Evolutionary conservation across 148 eudicot species (phyloP), one percentile per base, ranked within the genome.

Genomic region (Agrostemma githago): DNA sequence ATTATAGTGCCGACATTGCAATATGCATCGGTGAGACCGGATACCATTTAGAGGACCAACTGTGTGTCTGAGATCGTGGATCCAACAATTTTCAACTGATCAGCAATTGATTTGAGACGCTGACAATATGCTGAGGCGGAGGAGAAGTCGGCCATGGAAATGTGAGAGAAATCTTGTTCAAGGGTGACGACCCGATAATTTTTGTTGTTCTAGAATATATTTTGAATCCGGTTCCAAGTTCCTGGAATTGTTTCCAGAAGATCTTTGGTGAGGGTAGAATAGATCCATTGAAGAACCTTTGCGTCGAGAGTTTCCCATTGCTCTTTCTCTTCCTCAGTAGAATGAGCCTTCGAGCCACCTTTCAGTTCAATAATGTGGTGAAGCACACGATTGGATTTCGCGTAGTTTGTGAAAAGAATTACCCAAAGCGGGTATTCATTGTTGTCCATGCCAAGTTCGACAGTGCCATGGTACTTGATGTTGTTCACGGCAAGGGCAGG

Each of bases 91-190:
- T 21, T 61, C 64, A 61, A 61, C 9, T 61, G 64, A 6, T 61
- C 38, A 19, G 37, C 64, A 61, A 61, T 34, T 4, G 64, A 61
- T 37, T 19, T 17, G 19, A 61, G 64, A 2, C 64, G 64, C 64
- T 61, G 34, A 61, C 64, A 61, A 61, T 61, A 61, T 5, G 64
- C 37, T 37, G 64, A 61, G 64, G 10, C 64, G 26, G 64, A 61
- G 4, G 64, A 11, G 37, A 61, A 61, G 20, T 61, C 37, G 3
- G 64, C 64, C 64, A 19, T 61, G 51, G 51, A 5, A 46, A 46
- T 46, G 10, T 46, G 6, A 5, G 51, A 46, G 10, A 46, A 46
- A 2, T 46, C 51, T 6, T 46, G 51, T 6, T 46, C 51, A 46
- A 46, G 51, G 51, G 51, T 46, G 10, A 46, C 64, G 2, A 37